Base-by-base conservation (phyloP, 2,329 filamentous ascomycete species). In the Claviceps digitariae region DNA sequence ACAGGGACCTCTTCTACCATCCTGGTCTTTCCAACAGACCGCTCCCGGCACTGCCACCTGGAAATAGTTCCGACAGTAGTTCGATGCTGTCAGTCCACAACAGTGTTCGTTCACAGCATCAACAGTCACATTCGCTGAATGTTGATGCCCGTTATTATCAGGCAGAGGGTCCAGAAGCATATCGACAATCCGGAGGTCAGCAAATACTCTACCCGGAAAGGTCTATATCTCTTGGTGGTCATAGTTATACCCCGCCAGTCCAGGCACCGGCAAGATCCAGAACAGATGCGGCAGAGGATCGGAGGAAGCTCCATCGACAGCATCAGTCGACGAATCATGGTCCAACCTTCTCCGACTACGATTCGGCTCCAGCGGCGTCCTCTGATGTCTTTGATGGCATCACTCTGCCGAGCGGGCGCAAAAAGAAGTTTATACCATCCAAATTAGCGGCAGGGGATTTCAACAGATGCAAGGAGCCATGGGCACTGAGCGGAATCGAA, bases 1-100 rank as follows among this genome's bases (percentile, higher is more conserved):
- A 89, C 57, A 87, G 86, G 20, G 93, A 95, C 61, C 83, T 97
- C 64, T 95, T 95, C 65, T 98, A 94, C 66, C 90, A 97, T 62
- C 90, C 90, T 20, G 88, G 88, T 41, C 81, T 90, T 64, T 72
- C 79, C 57, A 73, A 61, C 74, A 82, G 72, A 69, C 90, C 69
- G 68, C 84, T 73, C 63, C 87, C 72, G 59, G 79, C 79, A 8
- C 70, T 84, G 2, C 81, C 81, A 4, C 74, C 79, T 44, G 79
- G 75, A 9, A 73, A 79, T 47, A 79, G 75, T 8, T 83, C 82
- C 2, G 87, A 88, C 55, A 75, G 72, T 59, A 77, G 74, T 62
- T 75, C 74, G 1, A 64, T 78, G 64, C 61, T 77, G 53, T 75
- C 74, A 38, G 63, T 72, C 0, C 72, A 74, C 50, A 73, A 63